Evolutionary conservation across 2,329 filamentous ascomycete species (phyloP), one percentile per base, ranked within the genome.

Genomic region (Penicillium corylophilum): DNA sequence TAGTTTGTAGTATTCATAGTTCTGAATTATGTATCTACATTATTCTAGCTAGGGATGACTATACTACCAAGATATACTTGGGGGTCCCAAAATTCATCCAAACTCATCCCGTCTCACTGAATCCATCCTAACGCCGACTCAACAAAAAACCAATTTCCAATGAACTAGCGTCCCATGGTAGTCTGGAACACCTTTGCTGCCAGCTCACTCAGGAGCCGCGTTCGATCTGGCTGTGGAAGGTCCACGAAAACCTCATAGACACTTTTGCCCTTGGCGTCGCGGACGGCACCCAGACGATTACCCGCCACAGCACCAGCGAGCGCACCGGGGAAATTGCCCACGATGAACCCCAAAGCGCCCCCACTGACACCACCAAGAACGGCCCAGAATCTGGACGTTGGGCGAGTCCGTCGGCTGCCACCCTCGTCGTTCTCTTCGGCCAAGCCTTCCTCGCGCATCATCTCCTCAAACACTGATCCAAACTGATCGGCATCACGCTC

Each of bases 211-310:
- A 97, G 77, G 64, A 99, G 73, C 70, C 85, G 85, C 48, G 90
- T 85, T 66, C 90, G 88, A 66, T 96, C 92, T 45, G 80, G 80
- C 71, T 90, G 88, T 45, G 91, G 91, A 66, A 99, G 77, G 63
- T 96, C 89, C 78, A 90, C 65, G 70, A 93, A 97, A 15, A 96
- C 94, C 24, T 85, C 80, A 72, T 95, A 97, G 5, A 99, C 94
- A 67, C 90, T 95, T 85, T 96, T 97, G 20, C 92, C 92, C 74
- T 86, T 91, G 28, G 88, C 85, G 74, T 99, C 94, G 50, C 94
- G 80, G 18, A 99, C 83, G 6, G 90, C 89, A 1, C 94, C 94
- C n/a, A 97, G 74, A 46, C 92, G 77, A 74, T 96, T 97, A 10
- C 94, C 94, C 0, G 92, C 93, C 2, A 96, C 92, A 2, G 90